phyloP scores from a whole-genome alignment of 2,329 filamentous ascomycete species.

The Penicillium glabrum region DNA sequence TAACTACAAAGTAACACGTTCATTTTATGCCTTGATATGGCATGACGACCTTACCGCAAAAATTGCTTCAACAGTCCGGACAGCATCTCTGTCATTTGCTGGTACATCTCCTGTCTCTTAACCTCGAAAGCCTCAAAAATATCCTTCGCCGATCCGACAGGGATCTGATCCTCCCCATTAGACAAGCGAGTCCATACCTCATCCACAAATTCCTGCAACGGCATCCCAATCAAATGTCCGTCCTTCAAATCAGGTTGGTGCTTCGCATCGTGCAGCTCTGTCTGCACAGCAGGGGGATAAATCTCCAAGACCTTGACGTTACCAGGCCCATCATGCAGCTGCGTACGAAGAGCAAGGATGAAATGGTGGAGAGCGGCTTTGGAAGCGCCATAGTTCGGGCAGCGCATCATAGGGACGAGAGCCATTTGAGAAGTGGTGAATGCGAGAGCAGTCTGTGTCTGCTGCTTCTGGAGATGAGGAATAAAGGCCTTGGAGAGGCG shows the following conservation, averaged over 20 bases:
- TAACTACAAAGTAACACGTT: not conserved
- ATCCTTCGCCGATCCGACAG: slow-evolving; percentile 46
- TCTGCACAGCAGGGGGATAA: slow-evolving; percentile 58
- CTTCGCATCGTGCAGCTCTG: slow-evolving; percentile 56
- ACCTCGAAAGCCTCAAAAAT: slow-evolving; percentile 50
- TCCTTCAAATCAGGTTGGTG: slow-evolving; percentile 56
- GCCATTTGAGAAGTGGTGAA: slow-evolving; percentile 54
- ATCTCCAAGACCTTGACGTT: slow-evolving; percentile 57
- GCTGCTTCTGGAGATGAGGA: slow-evolving; percentile 49
- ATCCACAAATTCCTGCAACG: slow-evolving; percentile 52
- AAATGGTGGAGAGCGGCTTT: slow-evolving; percentile 59
- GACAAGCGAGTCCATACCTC: slow-evolving; percentile 50
- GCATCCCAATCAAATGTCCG: slow-evolving; percentile 54
- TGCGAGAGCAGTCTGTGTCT: slow-evolving; percentile 44
- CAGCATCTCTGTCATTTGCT: slow-evolving; percentile 26
- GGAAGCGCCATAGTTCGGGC: slow-evolving; percentile 55
- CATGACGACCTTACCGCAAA: slow-evolving; percentile 9
- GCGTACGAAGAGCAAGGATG: slow-evolving; percentile 52
- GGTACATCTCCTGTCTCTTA: slow-evolving; percentile 47
- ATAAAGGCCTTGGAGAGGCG: slow-evolving; percentile 43
- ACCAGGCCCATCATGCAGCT: slow-evolving; percentile 41
- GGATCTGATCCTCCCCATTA: slow-evolving; percentile 53
- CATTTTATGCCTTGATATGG: not conserved
- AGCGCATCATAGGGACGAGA: slow-evolving; percentile 49
- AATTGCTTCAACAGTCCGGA: slow-evolving; percentile 22